Evolutionary conservation across 257 asterid genomes (phyloP).

Genomic region (Anisodus tanguticus): DNA sequence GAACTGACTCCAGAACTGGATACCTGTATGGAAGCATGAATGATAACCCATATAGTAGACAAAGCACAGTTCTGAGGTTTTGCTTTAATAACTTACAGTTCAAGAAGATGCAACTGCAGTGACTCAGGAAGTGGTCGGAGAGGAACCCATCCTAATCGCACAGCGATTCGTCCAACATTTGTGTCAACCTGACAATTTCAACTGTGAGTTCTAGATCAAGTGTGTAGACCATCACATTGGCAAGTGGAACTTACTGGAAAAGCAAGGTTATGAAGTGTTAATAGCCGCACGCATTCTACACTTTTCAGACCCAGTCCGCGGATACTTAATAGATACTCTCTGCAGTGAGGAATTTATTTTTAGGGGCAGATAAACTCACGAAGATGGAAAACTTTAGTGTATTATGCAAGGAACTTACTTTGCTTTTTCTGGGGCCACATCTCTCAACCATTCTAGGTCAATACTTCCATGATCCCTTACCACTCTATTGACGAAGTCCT

Average conservation of each 20-base stretch:
- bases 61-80: slow-evolving; percentile 8
- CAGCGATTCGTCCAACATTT: slow-evolving; percentile 95
- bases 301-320: slow-evolving; percentile 93
- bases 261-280: slow-evolving; percentile 92
- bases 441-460: slow-evolving; percentile 96
- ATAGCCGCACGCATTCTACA: slow-evolving; percentile 92
- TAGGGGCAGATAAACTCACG: slow-evolving; percentile 23
- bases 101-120: slow-evolving; percentile 94
- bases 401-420: slow-evolving; percentile 57
- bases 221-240: slow-evolving; percentile 33
- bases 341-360: slow-evolving; percentile 44
- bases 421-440: slow-evolving; percentile 74
- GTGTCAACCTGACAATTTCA: slow-evolving; percentile 80
- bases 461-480: slow-evolving; percentile 77
- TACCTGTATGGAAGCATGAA: slow-evolving; percentile 60
- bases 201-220: slow-evolving; percentile 35
- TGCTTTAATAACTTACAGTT: slow-evolving; percentile 64
- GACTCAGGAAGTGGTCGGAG: slow-evolving; percentile 96
- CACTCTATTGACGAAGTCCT: slow-evolving; percentile 84
- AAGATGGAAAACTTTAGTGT: slow-evolving; percentile 26
- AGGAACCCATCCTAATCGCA: slow-evolving; percentile 99
- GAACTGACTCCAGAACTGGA: slow-evolving; percentile 87
- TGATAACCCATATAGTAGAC: slow-evolving; percentile 34
- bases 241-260: slow-evolving; percentile 75
- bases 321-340: slow-evolving; percentile 89